These are phyloP conservation scores for Mariannaea sp. DNA, from an alignment of 2,329 filamentous ascomycete genomes.

Conservation along the genomic window DNA sequence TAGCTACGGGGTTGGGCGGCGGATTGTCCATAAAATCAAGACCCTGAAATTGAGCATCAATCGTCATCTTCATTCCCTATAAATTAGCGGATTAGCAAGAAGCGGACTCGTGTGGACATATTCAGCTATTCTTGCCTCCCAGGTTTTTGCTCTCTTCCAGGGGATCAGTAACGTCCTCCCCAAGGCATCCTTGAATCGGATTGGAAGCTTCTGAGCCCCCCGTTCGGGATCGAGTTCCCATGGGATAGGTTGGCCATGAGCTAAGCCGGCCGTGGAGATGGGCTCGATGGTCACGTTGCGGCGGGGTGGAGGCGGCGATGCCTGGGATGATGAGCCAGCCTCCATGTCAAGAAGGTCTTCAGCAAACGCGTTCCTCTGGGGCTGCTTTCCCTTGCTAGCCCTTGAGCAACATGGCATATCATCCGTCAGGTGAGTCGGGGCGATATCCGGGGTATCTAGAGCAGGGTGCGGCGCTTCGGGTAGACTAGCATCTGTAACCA, in stretches of 20 bases:
- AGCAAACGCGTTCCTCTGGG: not conserved
- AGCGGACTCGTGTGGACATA: not conserved
- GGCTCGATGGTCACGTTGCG: not conserved
- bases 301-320: not conserved
- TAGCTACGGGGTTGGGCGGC: slow-evolving; percentile 4
- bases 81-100: not conserved
- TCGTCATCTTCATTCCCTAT: slow-evolving; percentile 26
- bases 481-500: not conserved
- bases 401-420: not conserved
- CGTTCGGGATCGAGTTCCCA: slow-evolving; percentile 26
- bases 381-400: slow-evolving; percentile 7
- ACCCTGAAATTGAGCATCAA: slow-evolving; percentile 15
- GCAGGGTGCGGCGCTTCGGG: not conserved
- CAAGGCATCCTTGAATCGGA: slow-evolving; percentile 17
- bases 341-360: not conserved
- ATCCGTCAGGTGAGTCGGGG: not conserved
- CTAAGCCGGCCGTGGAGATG: slow-evolving; percentile 5
- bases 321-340: slow-evolving; percentile 8
- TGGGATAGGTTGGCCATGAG: slow-evolving; percentile 13
- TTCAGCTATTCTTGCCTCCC: slow-evolving; percentile 22
- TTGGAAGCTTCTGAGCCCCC: slow-evolving; percentile 18
- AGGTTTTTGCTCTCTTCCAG: slow-evolving; percentile 23
- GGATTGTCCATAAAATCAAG: slow-evolving; percentile 5
- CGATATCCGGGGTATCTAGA: not conserved
- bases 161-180: slow-evolving; percentile 17